These are phyloP conservation scores for Thalia dealbata DNA, from an alignment of 176 grass and related monocot species.

Conservation along the genomic window DNA sequence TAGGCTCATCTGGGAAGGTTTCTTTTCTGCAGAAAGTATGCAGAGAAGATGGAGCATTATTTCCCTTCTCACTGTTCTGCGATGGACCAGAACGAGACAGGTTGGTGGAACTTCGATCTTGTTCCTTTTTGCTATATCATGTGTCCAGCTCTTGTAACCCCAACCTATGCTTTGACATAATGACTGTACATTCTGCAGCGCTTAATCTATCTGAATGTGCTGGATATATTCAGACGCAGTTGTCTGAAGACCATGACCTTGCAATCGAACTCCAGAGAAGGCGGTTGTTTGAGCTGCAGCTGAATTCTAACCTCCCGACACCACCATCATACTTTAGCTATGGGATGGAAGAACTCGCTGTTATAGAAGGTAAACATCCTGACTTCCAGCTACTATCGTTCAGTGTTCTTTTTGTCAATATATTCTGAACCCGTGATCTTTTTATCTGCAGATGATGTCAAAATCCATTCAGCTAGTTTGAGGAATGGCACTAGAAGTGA, in stretches of 20 bases:
- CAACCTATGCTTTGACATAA: neutral
- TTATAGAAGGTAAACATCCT: conserved; percentile 3
- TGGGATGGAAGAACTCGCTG: neutral
- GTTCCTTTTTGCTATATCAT: neutral
- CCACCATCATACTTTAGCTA: neutral
- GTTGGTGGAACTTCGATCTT: conserved; percentile 1
- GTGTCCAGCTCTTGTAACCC: neutral
- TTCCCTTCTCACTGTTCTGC: conserved; percentile 6
- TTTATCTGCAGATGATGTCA: conserved; percentile 1
- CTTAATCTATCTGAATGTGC: neutral
- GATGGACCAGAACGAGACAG: neutral
- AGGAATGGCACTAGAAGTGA: conserved; percentile 1
- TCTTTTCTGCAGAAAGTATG: conserved; percentile 15
- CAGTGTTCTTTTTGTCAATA: neutral
- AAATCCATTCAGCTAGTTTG: neutral
- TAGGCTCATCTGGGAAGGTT: neutral
- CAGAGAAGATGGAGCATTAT: neutral
- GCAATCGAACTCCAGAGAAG: conserved; percentile 12
- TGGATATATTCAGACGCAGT: neutral
- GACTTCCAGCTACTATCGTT: too few relatives aligned
- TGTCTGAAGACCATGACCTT: neutral
- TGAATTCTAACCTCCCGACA: neutral
- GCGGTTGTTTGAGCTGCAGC: conserved; percentile 6
- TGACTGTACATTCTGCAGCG: neutral
- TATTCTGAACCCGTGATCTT: neutral